A percentile compares a stretch with the other conserved stretches of the same genome.
Conservation (phyloP, 306 rosid genomes). For the Adenanthera pavonina region DNA sequence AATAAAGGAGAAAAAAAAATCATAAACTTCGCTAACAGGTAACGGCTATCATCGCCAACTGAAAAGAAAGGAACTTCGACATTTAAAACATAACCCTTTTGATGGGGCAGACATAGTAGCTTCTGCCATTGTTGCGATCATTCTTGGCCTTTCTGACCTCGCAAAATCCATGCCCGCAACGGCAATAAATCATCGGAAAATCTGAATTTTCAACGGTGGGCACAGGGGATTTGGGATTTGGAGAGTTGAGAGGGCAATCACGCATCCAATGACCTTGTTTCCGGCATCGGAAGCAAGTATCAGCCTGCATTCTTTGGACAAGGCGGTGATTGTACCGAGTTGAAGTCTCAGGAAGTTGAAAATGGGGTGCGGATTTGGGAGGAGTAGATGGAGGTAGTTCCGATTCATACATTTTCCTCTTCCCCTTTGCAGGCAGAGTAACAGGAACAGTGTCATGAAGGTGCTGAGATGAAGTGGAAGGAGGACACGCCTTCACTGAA, state of each 20-base stretch:
- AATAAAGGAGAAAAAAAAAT: not conserved
- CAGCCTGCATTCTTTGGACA: conserved; percentile 7
- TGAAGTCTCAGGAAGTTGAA: not conserved
- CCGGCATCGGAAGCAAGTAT: conserved; percentile 37
- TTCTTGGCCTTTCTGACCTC: not conserved
- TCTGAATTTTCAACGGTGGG: not conserved
- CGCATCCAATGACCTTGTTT: conserved; percentile 38
- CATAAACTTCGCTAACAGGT: not conserved
- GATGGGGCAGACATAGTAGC: conserved; percentile 53
- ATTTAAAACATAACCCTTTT: conserved; percentile 38
- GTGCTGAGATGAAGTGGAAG: not conserved
- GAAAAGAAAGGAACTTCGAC: not conserved
- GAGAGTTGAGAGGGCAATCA: conserved; percentile 37
- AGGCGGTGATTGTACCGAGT: not conserved
- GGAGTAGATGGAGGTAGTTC: not conserved
- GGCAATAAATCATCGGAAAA: conserved; percentile 36
- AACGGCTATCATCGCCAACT: not conserved
- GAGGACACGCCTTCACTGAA: not conserved
- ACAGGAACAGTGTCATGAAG: not conserved
- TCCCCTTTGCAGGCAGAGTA: not conserved
- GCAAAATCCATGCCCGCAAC: conserved; percentile 47
- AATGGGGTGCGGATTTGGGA: not conserved
- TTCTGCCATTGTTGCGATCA: conserved; percentile 10
- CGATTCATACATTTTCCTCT: conserved; percentile 7
- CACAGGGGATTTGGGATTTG: not conserved